phyloP scores from a whole-genome alignment of 352 stramenopile genomes.

The Pythium plurisporium region DNA sequence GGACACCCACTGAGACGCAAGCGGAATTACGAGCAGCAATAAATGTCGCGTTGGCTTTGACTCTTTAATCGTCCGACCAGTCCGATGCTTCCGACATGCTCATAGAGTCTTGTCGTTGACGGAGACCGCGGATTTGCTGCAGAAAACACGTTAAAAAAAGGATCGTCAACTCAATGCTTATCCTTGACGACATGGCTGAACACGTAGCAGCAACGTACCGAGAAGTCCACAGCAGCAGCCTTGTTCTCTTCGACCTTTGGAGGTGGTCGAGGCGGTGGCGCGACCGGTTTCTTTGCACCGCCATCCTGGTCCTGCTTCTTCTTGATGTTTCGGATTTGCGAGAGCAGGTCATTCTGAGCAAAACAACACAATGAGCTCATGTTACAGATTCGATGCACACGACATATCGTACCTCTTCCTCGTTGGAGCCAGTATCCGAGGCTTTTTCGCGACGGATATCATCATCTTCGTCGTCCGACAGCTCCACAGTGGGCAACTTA shows the following conservation, averaged over 20 bases:
- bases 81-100: constrained; percentile 83
- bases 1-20: constrained; percentile 24
- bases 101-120: constrained; percentile 68
- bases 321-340: constrained; percentile 80
- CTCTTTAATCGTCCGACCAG: constrained; percentile 83
- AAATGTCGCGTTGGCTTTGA: background rate
- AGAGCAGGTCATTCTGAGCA: constrained; percentile 59
- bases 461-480: constrained; percentile 82
- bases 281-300: constrained; percentile 5
- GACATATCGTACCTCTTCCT: constrained; percentile 41
- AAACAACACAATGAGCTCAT: too few species aligned
- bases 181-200: too few species aligned
- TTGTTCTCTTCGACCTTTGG: constrained; percentile 49
- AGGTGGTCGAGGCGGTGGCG: constrained; percentile 15
- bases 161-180: background rate
- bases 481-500: constrained; percentile 60
- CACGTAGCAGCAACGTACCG: constrained; percentile 7
- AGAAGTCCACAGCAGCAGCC: constrained; percentile 62
- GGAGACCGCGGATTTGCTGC: constrained; percentile 82
- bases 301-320: constrained; percentile 64
- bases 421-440: constrained; percentile 58
- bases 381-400: too few species aligned
- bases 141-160: background rate
- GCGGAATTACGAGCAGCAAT: constrained; percentile 21
- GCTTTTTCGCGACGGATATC: constrained; percentile 27